Conservation (phyloP, 1,284 basidiomycete genomes). For the Cryptococcus amylolentus region DNA sequence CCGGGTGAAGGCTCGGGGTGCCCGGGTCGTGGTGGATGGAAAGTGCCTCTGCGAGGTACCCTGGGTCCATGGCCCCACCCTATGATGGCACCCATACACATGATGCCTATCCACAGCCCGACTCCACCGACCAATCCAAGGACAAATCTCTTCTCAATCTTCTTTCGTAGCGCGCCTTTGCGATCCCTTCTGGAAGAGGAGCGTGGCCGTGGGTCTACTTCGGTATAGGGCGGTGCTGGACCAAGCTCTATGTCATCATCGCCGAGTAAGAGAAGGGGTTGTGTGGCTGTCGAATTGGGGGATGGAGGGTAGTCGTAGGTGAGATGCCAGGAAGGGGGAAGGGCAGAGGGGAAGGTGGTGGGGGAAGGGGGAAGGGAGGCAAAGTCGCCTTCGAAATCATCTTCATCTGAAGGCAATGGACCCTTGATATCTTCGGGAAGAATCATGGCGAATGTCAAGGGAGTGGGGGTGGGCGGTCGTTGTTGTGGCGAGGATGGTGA, state of each 20-base stretch:
- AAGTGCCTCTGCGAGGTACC: neutral
- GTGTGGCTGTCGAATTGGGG: conserved; percentile 2
- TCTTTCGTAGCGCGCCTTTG: conserved; percentile 1
- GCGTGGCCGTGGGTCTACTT: conserved; percentile 1
- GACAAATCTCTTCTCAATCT: conserved; percentile 6
- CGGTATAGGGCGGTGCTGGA: conserved; percentile 14
- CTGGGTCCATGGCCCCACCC: neutral
- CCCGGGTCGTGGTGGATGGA: neutral
- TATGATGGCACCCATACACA: neutral
- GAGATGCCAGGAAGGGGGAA: neutral
- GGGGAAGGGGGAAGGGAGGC: conserved; percentile 7
- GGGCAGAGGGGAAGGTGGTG: neutral
- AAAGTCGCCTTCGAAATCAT: conserved; percentile 22
- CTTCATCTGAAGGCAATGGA: conserved; percentile 12
- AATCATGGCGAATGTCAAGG: conserved; percentile 11
- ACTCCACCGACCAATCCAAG: conserved; percentile 2
- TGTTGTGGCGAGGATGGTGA: no score
- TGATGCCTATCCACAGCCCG: conserved; percentile 1
- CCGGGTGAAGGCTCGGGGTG: neutral
- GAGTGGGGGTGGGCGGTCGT: no score
- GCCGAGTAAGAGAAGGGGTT: conserved; percentile 4
- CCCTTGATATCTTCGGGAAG: conserved; percentile 21
- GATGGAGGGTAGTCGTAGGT: conserved; percentile 6
- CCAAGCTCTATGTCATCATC: conserved; percentile 13
- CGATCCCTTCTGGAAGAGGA: neutral